Conservation (phyloP, 495 filamentous ascomycete genomes). For the Paragyromitra xinjiangensis region DNA sequence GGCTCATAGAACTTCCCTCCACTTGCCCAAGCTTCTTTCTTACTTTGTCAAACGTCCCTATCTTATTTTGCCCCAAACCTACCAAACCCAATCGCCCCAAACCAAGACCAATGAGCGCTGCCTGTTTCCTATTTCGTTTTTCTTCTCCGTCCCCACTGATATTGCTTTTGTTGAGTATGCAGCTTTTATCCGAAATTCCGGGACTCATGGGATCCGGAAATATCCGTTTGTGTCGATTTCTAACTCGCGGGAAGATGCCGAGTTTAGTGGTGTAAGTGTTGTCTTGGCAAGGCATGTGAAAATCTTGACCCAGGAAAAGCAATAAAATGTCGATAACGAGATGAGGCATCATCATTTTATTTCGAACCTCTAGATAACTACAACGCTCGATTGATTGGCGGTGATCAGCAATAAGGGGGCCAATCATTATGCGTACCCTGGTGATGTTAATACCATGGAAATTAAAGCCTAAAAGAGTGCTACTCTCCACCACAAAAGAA, state of each 20-base stretch:
- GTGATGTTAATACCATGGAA: not conserved
- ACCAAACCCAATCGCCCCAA: not conserved
- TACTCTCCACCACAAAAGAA: not conserved
- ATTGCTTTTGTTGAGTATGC: conserved; percentile 43
- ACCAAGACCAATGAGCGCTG: conserved; percentile 9
- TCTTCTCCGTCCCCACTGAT: conserved; percentile 28
- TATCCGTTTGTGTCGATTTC: not conserved
- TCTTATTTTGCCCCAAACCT: conserved; percentile 7
- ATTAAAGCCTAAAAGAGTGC: not conserved
- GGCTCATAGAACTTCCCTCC: not conserved
- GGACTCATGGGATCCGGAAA: conserved; percentile 7
- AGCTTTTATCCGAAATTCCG: conserved; percentile 40
- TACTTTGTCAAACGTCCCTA: not conserved
- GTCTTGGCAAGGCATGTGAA: conserved; percentile 40
- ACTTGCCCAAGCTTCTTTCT: not conserved
- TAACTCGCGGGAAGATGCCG: conserved; percentile 16
- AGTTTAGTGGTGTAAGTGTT: conserved; percentile 17
- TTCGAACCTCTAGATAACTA: not conserved
- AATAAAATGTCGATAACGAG: conserved; percentile 14
- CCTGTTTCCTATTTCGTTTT: conserved; percentile 43
- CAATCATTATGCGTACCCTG: not conserved
- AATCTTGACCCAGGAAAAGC: not conserved
- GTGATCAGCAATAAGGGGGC: not conserved
- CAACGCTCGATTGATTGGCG: not conserved
- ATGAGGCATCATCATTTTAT: conserved; percentile 26